Conservation (phyloP, 331 rosid genomes). For the Quercus phellos region DNA sequence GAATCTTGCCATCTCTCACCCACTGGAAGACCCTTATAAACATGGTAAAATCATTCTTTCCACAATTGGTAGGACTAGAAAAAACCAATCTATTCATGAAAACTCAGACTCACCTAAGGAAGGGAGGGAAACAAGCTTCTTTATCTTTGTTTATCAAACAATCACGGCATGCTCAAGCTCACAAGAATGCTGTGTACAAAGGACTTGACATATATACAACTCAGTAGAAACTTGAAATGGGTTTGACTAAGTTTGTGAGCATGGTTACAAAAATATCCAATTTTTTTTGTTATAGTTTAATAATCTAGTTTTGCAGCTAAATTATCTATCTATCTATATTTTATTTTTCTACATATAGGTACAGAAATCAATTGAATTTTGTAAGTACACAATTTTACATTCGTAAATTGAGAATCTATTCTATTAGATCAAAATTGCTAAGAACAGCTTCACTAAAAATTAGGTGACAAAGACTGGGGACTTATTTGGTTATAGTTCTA, state of each 20-base stretch:
- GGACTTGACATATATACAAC: neutral
- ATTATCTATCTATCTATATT: neutral
- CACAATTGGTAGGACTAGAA: neutral
- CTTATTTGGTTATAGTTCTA: neutral
- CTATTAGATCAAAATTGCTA: neutral
- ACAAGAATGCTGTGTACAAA: neutral
- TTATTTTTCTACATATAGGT: too few species aligned
- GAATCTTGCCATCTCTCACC: neutral
- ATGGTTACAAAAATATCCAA: neutral
- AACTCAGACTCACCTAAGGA: neutral
- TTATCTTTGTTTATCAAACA: neutral
- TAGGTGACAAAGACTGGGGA: neutral
- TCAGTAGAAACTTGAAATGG: neutral
- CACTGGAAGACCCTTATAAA: neutral
- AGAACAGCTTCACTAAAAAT: neutral
- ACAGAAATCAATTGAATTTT: too few species aligned
- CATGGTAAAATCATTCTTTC: neutral
- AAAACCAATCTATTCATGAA: neutral
- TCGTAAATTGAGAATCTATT: neutral
- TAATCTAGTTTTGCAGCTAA: neutral
- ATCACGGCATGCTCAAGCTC: neutral
- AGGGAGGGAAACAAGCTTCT: neutral
- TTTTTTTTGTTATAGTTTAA: neutral
- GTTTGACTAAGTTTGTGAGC: neutral
- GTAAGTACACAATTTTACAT: neutral